A percentile compares a stretch with the other conserved stretches of the same genome.
These are phyloP conservation scores for Stagonosporopsis vannaccii DNA, from an alignment of 2,329 filamentous ascomycete species.

Conservation along the genomic window DNA sequence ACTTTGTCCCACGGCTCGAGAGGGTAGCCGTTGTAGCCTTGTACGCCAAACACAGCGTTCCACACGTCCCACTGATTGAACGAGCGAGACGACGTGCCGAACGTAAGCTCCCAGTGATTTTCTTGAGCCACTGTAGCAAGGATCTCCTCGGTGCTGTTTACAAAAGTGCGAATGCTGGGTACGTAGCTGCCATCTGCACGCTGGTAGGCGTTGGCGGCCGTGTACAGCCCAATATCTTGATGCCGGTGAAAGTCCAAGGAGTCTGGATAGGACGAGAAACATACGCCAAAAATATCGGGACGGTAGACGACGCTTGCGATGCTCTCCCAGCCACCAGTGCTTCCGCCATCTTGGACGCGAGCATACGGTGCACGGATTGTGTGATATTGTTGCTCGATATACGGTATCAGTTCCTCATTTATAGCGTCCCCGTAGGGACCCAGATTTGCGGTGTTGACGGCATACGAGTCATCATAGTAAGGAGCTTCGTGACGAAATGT, in stretches of 20 bases:
- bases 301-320: conserved; percentile 48
- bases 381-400: conserved; percentile 45
- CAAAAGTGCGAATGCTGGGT: conserved; percentile 39
- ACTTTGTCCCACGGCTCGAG: conserved; percentile 52
- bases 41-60: conserved; percentile 49
- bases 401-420: conserved; percentile 51
- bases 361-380: conserved; percentile 48
- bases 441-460: conserved; percentile 50
- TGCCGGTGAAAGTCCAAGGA: conserved; percentile 48
- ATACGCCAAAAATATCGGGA: conserved; percentile 49
- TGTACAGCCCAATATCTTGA: conserved; percentile 49
- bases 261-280: conserved; percentile 50
- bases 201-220: conserved; percentile 38
- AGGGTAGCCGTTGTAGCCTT: conserved; percentile 49
- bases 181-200: conserved; percentile 39
- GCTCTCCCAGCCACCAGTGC: conserved; percentile 49
- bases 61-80: conserved; percentile 49
- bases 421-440: conserved; percentile 51
- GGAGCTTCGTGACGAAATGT: conserved; percentile 50
- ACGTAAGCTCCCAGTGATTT: conserved; percentile 51
- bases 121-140: conserved; percentile 40
- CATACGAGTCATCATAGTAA: conserved; percentile 52
- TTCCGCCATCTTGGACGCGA: conserved; percentile 49
- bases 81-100: conserved; percentile 46
- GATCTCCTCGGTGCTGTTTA: conserved; percentile 36